These are phyloP conservation scores for Saccharomyces hybrid DNA, from an alignment of 1,139 yeast species.

Conservation along the genomic window DNA sequence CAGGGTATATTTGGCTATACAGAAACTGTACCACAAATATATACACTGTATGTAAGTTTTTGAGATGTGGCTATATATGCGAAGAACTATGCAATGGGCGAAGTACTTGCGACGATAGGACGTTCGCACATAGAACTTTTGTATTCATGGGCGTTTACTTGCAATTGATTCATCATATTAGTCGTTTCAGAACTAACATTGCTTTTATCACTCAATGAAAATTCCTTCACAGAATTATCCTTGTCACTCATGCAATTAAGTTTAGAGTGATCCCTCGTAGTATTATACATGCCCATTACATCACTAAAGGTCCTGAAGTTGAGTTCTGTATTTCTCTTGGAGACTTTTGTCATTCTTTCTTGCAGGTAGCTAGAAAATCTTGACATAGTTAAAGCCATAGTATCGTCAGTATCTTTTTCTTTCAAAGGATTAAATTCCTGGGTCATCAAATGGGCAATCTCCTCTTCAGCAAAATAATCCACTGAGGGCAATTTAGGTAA, in stretches of 20 bases:
- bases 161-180: background rate
- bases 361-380: conserved; percentile 5
- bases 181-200: background rate
- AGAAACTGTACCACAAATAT: background rate
- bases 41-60: background rate
- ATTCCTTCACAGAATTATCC: background rate
- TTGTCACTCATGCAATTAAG: background rate
- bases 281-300: background rate
- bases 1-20: background rate
- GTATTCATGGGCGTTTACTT: background rate
- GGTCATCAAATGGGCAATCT: conserved; percentile 6
- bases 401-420: conserved; percentile 6
- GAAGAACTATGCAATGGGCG: background rate
- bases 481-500: conserved; percentile 25
- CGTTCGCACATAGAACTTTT: background rate
- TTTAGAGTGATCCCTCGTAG: background rate
- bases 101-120: background rate
- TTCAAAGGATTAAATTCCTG: background rate
- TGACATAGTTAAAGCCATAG: conserved; percentile 9
- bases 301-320: conserved; percentile 4
- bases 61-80: background rate
- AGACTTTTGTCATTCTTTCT: conserved; percentile 8
- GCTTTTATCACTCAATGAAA: background rate
- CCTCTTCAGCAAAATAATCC: conserved; percentile 21
- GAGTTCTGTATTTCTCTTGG: conserved; percentile 7